Percentiles rank a stretch among this genome's conserved stretches.
These are phyloP conservation scores for Artemisia princeps DNA, from an alignment of 140 eudicot species.

Conservation along the genomic window DNA sequence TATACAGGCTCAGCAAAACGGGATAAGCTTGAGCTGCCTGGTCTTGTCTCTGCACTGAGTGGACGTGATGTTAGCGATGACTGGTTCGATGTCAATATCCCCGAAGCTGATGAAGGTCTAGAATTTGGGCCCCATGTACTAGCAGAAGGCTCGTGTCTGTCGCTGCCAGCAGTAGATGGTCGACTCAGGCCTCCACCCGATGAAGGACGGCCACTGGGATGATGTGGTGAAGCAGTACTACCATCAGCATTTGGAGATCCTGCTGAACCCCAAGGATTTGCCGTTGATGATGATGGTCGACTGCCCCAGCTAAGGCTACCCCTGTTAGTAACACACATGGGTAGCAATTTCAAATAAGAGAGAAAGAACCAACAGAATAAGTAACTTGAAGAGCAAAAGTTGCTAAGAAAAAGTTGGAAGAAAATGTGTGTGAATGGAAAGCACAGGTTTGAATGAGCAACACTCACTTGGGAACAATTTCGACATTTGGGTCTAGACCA, in stretches of 20 bases:
- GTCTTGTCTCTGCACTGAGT: slow-evolving; percentile 92
- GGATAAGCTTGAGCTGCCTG: slow-evolving; percentile 86
- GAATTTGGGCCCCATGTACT: slow-evolving; percentile 78
- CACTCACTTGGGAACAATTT: slow-evolving; percentile 97
- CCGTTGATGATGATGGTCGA: slow-evolving; percentile 70
- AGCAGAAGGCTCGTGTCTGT: slow-evolving; percentile 51
- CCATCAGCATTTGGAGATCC: slow-evolving; percentile 69
- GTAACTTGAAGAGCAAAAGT: slow-evolving; percentile 5
- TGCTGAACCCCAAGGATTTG: slow-evolving; percentile 80
- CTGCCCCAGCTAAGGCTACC: slow-evolving; percentile 93
- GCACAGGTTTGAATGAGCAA: background rate
- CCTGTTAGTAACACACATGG: slow-evolving; percentile 37
- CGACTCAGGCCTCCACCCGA: slow-evolving; percentile 91
- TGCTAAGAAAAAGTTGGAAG: background rate
- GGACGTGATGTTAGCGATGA: slow-evolving; percentile 69
- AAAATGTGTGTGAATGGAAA: background rate
- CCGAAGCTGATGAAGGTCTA: slow-evolving; percentile 92
- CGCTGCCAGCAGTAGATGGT: slow-evolving; percentile 96
- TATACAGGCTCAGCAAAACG: slow-evolving; percentile 81
- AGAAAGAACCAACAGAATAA: background rate
- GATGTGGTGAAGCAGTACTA: slow-evolving; percentile 60
- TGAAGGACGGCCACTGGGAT: slow-evolving; percentile 76
- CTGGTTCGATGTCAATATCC: slow-evolving; percentile 51
- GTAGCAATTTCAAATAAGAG: background rate
- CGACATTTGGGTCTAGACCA: slow-evolving; percentile 92